A percentile compares a stretch with the other conserved stretches of the same genome.
Evolutionary conservation across 805 yeast species (phyloP).

Genomic region (Metschnikowia orientalis): DNA sequence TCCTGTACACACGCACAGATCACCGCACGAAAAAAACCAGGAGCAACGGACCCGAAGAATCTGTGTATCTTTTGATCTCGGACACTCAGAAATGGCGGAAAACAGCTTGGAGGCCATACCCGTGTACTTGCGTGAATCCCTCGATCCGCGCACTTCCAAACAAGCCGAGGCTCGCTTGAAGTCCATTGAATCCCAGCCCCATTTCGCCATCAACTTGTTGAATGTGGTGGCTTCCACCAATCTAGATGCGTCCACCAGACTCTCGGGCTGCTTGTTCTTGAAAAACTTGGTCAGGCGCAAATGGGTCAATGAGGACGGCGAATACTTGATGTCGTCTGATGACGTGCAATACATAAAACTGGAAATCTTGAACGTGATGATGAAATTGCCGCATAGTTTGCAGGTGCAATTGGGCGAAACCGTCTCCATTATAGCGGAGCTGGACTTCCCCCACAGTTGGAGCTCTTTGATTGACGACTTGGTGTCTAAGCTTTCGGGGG

Average conservation of each 20-base stretch:
- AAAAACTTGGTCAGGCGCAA: constrained; percentile 79
- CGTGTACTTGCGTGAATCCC: constrained; percentile 55
- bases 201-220: constrained; percentile 71
- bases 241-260: constrained; percentile 53
- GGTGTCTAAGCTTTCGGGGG: constrained; percentile 56
- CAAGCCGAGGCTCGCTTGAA: constrained; percentile 63
- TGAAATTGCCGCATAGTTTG: constrained; percentile 67
- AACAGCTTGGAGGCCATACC: constrained; percentile 48
- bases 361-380: constrained; percentile 85
- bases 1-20: too few species aligned
- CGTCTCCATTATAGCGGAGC: constrained; percentile 86
- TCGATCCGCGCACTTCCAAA: constrained; percentile 59
- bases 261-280: constrained; percentile 88
- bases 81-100: constrained; percentile 24
- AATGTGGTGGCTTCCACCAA: constrained; percentile 69
- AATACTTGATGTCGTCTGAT: constrained; percentile 51
- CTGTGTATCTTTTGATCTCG: too few species aligned
- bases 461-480: constrained; percentile 68
- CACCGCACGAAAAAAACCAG: too few species aligned
- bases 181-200: constrained; percentile 58
- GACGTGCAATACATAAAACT: constrained; percentile 68
- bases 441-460: constrained; percentile 95
- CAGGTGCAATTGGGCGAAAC: constrained; percentile 96
- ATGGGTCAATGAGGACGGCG: constrained; percentile 91
- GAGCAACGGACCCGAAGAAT: too few species aligned